Conservation (phyloP, 176 grass and related monocot genomes). For the Lolium rigidum region DNA sequence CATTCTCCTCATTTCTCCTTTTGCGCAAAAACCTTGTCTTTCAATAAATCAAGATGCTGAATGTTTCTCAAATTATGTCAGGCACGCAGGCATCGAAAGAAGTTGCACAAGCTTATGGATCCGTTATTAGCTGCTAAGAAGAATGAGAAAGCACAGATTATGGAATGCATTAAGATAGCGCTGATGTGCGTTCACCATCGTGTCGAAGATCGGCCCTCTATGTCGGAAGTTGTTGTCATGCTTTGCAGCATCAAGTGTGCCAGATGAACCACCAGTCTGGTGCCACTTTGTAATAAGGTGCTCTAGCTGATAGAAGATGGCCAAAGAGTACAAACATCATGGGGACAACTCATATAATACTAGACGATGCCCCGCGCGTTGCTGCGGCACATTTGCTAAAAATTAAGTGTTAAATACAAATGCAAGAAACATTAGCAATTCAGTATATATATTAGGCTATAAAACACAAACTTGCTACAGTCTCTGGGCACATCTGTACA, state of each 20-base stretch:
- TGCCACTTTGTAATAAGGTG: neutral
- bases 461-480: too few species aligned
- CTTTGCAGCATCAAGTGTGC: neutral
- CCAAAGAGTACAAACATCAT: neutral
- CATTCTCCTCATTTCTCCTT: neutral
- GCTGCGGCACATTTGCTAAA: too few species aligned
- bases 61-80: neutral
- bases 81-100: constrained; percentile 3
- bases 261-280: neutral
- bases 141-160: constrained; percentile 14
- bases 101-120: constrained; percentile 23
- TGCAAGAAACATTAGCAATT: too few species aligned
- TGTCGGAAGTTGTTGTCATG: constrained; percentile 47
- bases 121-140: neutral
- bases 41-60: neutral
- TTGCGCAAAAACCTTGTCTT: neutral
- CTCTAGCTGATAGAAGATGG: neutral
- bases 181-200: neutral
- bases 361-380: too few species aligned
- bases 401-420: too few species aligned
- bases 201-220: constrained; percentile 12
- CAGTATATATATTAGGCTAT: too few species aligned
- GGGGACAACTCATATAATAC: neutral
- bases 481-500: too few species aligned
- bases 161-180: constrained; percentile 22